Evolutionary conservation across 2,329 filamentous ascomycete species (phyloP).

Genomic region (Pestalotiopsis sp.): DNA sequence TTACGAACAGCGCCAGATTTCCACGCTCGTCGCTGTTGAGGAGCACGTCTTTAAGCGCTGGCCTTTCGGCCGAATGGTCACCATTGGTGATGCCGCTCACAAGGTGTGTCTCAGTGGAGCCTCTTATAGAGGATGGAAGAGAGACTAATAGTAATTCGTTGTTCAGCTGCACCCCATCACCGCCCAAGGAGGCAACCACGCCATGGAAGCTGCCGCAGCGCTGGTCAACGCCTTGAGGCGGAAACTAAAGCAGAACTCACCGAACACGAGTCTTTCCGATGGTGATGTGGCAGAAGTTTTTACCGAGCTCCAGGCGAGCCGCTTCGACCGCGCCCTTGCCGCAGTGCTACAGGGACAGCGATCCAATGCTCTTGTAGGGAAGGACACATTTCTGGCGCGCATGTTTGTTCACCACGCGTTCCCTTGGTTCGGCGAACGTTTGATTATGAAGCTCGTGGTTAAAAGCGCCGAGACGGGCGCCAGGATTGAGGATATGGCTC

Average conservation of each 20-base stretch:
- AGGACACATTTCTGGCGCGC: neutral
- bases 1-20: neutral
- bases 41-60: neutral
- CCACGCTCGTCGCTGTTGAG: neutral
- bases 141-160: no score
- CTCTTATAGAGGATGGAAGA: no score
- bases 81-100: neutral
- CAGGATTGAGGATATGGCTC: neutral
- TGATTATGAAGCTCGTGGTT: neutral
- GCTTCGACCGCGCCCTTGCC: neutral
- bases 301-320: neutral
- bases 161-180: neutral
- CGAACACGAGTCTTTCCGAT: neutral
- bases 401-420: neutral
- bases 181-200: neutral
- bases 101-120: neutral
- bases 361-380: neutral
- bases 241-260: neutral
- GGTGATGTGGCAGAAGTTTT: neutral
- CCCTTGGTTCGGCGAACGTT: neutral
- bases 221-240: neutral
- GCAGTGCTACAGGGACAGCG: neutral
- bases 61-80: neutral
- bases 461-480: neutral
- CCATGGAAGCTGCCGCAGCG: neutral